A percentile compares a stretch with the other conserved stretches of the same genome.
Evolutionary conservation across 495 filamentous ascomycete species (phyloP).

Genomic region (Penicillium atrosanguineum): DNA sequence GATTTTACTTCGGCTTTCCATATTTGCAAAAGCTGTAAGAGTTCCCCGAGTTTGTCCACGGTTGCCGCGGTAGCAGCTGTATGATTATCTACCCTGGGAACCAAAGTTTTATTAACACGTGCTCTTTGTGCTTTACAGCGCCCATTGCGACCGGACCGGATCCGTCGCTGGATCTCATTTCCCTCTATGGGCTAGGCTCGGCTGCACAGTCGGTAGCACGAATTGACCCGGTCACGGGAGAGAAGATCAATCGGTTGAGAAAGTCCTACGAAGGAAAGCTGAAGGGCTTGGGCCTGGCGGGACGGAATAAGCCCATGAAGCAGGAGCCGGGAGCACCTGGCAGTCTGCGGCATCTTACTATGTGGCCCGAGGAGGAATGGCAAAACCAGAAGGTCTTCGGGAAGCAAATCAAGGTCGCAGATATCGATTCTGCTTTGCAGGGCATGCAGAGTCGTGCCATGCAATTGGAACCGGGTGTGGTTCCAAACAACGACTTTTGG

Average conservation of each 20-base stretch:
- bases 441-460: slow-evolving; percentile 52
- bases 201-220: slow-evolving; percentile 64
- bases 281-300: slow-evolving; percentile 59
- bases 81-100: slow-evolving; percentile 28
- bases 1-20: slow-evolving; percentile 48
- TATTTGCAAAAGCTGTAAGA: slow-evolving; percentile 53
- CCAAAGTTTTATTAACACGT: slow-evolving; percentile 42
- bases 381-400: slow-evolving; percentile 60
- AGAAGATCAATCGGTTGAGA: slow-evolving; percentile 70
- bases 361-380: slow-evolving; percentile 68
- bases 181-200: slow-evolving; percentile 57
- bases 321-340: slow-evolving; percentile 41
- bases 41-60: slow-evolving; percentile 34
- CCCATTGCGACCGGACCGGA: slow-evolving; percentile 52
- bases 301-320: slow-evolving; percentile 59
- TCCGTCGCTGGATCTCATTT: slow-evolving; percentile 60
- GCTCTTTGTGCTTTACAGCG: slow-evolving; percentile 36
- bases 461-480: slow-evolving; percentile 53
- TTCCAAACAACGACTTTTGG: slow-evolving; percentile 59
- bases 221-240: slow-evolving; percentile 60
- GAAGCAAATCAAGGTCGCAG: slow-evolving; percentile 52
- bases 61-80: slow-evolving; percentile 26
- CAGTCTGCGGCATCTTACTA: slow-evolving; percentile 42
- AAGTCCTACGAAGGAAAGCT: slow-evolving; percentile 74
- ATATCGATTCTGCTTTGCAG: slow-evolving; percentile 43